Conservation (phyloP, 2,329 filamentous ascomycete genomes). For the Mycosphaerella sp. region DNA sequence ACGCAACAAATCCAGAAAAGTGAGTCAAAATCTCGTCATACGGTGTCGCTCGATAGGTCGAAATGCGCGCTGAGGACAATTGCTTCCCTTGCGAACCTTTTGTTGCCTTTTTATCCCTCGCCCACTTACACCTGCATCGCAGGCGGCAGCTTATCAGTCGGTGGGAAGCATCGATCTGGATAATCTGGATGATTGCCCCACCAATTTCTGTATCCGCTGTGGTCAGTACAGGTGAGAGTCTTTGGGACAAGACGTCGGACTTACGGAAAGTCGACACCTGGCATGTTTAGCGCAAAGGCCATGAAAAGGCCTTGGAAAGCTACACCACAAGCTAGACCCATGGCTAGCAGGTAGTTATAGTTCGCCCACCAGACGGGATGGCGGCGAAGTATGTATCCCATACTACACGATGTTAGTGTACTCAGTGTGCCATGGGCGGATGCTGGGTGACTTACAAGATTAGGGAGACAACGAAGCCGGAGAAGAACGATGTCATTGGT, state of each 20-base stretch:
- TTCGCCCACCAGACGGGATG: background rate
- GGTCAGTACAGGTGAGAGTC: too few species aligned
- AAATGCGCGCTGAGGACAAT: too few species aligned
- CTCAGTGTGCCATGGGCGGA: background rate
- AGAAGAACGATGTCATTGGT: background rate
- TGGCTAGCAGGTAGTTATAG: background rate
- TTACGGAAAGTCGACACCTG: background rate
- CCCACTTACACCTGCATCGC: background rate
- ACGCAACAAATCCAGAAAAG: too few species aligned
- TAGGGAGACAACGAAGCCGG: background rate
- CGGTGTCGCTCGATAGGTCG: too few species aligned
- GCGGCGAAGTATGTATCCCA: background rate
- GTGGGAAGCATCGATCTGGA: background rate
- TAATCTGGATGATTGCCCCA: background rate
- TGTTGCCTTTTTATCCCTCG: too few species aligned
- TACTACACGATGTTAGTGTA: background rate
- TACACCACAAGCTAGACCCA: background rate
- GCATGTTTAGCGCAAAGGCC: background rate
- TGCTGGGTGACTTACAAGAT: background rate
- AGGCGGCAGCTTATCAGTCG: background rate
- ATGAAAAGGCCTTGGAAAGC: background rate
- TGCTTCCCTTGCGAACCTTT: too few species aligned
- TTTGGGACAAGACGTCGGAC: background rate
- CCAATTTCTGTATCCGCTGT: background rate
- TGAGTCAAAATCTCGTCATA: too few species aligned